Base-by-base conservation (phyloP, 1,284 basidiomycete species). In the Apiotrichum sp. region DNA sequence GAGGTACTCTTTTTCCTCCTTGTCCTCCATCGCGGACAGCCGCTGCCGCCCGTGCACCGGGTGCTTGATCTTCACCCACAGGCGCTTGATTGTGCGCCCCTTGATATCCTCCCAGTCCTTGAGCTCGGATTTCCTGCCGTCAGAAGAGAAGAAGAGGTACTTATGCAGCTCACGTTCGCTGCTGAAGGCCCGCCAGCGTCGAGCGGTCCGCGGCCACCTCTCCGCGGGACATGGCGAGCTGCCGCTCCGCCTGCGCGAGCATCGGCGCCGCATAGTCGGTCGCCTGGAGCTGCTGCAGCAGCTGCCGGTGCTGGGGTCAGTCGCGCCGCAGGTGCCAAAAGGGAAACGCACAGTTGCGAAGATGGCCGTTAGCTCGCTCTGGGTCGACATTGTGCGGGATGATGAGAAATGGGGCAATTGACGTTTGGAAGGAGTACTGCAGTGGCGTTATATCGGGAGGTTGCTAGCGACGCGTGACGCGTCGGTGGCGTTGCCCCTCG, bases 1-100 rank as follows among this genome's bases (percentile, higher is more conserved):
- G 32, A 64, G 31, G 43, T 68, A 66, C 44, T 65, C 61, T 22
- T 53, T 53, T 55, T 66, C 61, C 53, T 64, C 65, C 50, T 63
- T 63, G 33, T 59, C 51, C 52, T 62, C 62, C 49, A 56, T 59
- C 43, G 45, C 46, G 8, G 42, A 16, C 6, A 66, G 55, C 3
- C 29, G 42, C 38, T 59, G 49, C 29, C 46, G 50, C 32, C 50
- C 44, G 11, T 49, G 33, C 10, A 36, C 48, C 0, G 64, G 64
- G 50, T 63, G 59, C 34, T 55, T 57, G 50, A 65, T 53, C 47
- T 57, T 56, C 35, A 59, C 58, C 64, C 62, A 63, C 5, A 63
- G 43, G 1, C 64, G 62, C 42, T 62, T 62, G 55, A 48, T 42
- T 11, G 62, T 62, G 16, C 64, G 64, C 5, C 57, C 47, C 35